Percentiles rank a stretch among this genome's conserved stretches.
phyloP scores from a whole-genome alignment of 2,329 filamentous ascomycete species.

The Penicillium decumbens region DNA sequence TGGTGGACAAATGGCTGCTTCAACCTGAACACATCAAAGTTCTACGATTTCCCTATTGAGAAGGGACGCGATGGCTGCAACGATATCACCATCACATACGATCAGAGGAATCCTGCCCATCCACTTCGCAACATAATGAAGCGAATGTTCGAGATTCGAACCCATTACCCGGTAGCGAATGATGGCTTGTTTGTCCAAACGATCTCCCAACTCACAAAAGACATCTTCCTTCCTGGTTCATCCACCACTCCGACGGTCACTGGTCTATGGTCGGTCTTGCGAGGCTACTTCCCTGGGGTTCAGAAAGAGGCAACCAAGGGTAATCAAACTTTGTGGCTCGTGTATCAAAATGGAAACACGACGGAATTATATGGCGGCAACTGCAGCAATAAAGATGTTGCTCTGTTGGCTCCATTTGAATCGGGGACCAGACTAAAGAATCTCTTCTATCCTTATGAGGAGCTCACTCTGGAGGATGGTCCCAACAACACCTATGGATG shows the following conservation, averaged over 20 bases:
- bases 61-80: conserved; percentile 51
- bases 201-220: conserved; percentile 53
- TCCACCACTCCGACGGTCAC: conserved; percentile 51
- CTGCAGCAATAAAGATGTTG: conserved; percentile 46
- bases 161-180: conserved; percentile 55
- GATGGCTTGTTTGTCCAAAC: conserved; percentile 55
- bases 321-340: conserved; percentile 44
- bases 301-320: conserved; percentile 29
- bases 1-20: conserved; percentile 64
- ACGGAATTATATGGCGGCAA: conserved; percentile 54
- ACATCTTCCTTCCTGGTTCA: conserved; percentile 51
- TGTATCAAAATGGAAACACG: conserved; percentile 45
- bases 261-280: conserved; percentile 58
- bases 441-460: conserved; percentile 58
- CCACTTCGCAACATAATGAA: conserved; percentile 58
- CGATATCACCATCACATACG: conserved; percentile 53
- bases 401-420: conserved; percentile 55
- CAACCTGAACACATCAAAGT: conserved; percentile 51
- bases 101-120: conserved; percentile 60
- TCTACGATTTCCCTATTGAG: conserved; percentile 55
- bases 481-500: not conserved
- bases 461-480: conserved; percentile 18
- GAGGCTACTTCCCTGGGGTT: conserved; percentile 34
- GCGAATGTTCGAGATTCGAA: conserved; percentile 56
- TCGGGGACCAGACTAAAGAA: conserved; percentile 55